Conservation (phyloP, 192 early-diverging fungal species). For the Backusella liffmaniae region DNA sequence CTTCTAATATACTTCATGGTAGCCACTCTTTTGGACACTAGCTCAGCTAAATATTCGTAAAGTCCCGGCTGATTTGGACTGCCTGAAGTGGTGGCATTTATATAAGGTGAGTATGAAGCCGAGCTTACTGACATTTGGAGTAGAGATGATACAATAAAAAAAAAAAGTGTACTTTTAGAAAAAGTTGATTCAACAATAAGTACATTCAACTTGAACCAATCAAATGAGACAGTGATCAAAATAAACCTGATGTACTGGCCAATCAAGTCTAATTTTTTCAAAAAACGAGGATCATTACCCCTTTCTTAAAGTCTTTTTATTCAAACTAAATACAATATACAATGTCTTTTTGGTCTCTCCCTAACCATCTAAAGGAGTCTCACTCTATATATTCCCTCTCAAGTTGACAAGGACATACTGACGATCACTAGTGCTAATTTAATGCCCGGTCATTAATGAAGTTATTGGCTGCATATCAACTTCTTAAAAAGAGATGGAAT, state of each 20-base stretch:
- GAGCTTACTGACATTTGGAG: constrained; percentile 3
- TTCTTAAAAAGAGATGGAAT: neutral
- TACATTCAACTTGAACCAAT: neutral
- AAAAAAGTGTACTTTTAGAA: neutral
- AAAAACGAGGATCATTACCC: neutral
- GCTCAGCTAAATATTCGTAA: constrained; percentile 41
- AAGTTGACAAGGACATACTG: neutral
- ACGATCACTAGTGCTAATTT: neutral
- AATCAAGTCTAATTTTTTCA: neutral
- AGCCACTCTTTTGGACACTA: constrained; percentile 45
- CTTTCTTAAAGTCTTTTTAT: neutral
- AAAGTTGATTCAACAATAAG: neutral
- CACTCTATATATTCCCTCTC: neutral
- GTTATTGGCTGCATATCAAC: neutral
- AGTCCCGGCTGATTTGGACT: constrained; percentile 16
- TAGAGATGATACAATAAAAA: neutral
- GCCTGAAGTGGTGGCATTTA: neutral
- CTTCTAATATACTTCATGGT: constrained; percentile 44
- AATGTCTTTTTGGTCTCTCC: neutral
- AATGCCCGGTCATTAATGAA: neutral
- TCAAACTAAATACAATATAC: neutral
- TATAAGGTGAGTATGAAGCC: neutral
- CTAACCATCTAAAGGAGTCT: neutral
- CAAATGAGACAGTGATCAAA: neutral
- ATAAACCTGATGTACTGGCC: neutral